Evolutionary conservation across 2,329 filamentous ascomycete genomes (phyloP).

Genomic region (Chlorencoelia australis): DNA sequence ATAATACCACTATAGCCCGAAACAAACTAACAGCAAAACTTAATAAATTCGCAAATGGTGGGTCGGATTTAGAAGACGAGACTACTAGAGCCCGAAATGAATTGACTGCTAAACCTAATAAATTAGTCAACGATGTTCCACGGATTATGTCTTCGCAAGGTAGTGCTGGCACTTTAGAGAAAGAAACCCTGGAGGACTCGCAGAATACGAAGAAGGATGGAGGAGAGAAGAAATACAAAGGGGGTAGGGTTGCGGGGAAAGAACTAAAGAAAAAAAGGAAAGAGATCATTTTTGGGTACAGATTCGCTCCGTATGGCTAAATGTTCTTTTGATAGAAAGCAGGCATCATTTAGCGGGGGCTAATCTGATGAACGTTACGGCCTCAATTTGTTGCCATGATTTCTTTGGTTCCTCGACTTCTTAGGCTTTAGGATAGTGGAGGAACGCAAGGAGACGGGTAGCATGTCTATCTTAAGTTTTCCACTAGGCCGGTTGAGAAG

Average conservation of each 20-base stretch:
- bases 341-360: too few species aligned
- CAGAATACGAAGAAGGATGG: conserved; percentile 2
- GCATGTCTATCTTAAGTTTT: too few species aligned
- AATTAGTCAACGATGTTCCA: neutral
- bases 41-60: neutral
- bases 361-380: too few species aligned
- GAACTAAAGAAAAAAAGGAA: conserved; percentile 4
- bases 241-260: conserved; percentile 5
- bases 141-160: neutral
- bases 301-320: too few species aligned
- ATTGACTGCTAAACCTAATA: conserved; percentile 1
- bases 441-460: too few species aligned
- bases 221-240: neutral
- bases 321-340: too few species aligned
- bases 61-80: neutral
- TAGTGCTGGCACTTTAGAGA: too few species aligned
- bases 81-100: conserved; percentile 1
- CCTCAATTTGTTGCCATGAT: too few species aligned
- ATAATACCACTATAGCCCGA: neutral
- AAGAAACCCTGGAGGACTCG: too few species aligned
- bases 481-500: too few species aligned
- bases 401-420: too few species aligned
- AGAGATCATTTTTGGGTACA: conserved; percentile 3
- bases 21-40: conserved; percentile 1
- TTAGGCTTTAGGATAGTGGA: too few species aligned